Evolutionary conservation across 306 rosid species (phyloP).

Genomic region (Fragaria vesca): DNA sequence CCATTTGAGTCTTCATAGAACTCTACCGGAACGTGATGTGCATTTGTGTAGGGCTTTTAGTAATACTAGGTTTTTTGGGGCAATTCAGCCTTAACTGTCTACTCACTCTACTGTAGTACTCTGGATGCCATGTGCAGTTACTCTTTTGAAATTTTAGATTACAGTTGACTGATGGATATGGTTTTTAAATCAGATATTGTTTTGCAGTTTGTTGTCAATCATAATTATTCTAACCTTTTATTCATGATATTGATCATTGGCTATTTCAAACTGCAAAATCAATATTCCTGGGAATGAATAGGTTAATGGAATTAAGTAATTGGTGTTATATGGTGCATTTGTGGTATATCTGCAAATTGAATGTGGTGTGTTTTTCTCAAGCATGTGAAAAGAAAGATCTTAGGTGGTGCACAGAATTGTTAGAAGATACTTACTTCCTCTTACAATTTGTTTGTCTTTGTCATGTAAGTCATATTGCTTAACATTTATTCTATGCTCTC

Average conservation of each 20-base stretch:
- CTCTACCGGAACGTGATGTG: background rate
- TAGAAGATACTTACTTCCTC: background rate
- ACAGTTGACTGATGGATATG: background rate
- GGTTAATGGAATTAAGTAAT: background rate
- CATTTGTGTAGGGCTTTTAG: constrained; percentile 1
- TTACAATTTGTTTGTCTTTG: background rate
- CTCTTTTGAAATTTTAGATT: background rate
- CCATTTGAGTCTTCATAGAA: constrained; percentile 1
- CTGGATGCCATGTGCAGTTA: background rate
- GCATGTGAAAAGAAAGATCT: background rate
- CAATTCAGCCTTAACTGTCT: background rate
- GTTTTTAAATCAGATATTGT: background rate
- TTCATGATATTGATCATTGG: background rate
- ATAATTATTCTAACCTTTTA: background rate
- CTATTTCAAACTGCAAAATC: background rate
- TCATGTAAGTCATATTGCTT: background rate
- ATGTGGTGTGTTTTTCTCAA: background rate
- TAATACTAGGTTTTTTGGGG: background rate
- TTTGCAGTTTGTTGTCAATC: background rate
- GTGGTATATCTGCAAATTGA: background rate
- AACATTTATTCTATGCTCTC: background rate
- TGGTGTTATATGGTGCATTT: background rate
- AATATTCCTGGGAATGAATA: no score
- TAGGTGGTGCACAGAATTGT: background rate
- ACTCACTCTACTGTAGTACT: background rate